Evolutionary conservation across 106 monocot species (phyloP).

Genomic region (Dioscorea dumetorum): DNA sequence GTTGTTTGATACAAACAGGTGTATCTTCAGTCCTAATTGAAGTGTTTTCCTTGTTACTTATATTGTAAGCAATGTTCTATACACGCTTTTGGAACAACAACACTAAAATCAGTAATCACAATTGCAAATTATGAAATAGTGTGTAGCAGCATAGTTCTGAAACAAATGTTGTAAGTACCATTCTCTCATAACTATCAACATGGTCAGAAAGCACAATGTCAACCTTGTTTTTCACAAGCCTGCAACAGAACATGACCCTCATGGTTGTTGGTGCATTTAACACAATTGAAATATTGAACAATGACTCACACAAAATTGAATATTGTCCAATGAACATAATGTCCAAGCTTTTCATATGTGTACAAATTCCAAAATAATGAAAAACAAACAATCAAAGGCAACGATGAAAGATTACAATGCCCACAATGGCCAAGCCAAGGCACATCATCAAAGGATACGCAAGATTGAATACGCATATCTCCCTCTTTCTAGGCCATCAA

Average conservation of each 20-base stretch:
- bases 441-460: too few relatives aligned
- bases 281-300: too few relatives aligned
- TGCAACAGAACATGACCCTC: conserved; percentile 23
- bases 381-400: too few relatives aligned
- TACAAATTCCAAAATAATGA: too few relatives aligned
- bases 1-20: conserved; percentile 12
- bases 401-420: too few relatives aligned
- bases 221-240: conserved; percentile 22
- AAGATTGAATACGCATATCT: too few relatives aligned
- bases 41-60: conserved; percentile 12
- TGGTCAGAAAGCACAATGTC: conserved; percentile 25
- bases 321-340: too few relatives aligned
- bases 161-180: neutral
- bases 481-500: too few relatives aligned
- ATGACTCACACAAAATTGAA: too few relatives aligned
- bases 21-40: conserved; percentile 12
- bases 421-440: too few relatives aligned
- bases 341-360: too few relatives aligned
- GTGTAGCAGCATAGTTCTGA: neutral
- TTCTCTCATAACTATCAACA: conserved; percentile 26
- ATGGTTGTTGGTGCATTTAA: too few relatives aligned
- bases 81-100: conserved; percentile 12
- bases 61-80: conserved; percentile 26
- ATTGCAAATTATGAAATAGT: neutral
- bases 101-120: neutral